These are phyloP conservation scores for Populus davidiana DNA, from an alignment of 345 rosid genomes.

Conservation along the genomic window DNA sequence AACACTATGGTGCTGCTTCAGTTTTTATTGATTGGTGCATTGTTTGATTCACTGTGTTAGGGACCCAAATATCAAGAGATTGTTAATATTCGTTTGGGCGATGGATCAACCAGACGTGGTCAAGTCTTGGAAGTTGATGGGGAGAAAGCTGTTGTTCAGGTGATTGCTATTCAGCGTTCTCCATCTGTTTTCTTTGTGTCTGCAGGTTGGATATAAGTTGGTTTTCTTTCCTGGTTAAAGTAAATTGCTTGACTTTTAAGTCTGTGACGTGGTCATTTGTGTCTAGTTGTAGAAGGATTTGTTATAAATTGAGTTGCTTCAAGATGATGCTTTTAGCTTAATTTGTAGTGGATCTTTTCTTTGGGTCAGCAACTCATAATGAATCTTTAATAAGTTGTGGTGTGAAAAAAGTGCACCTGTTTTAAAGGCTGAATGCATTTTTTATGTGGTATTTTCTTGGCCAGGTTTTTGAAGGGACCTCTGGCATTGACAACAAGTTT, in stretches of 20 bases:
- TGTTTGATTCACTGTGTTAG: constrained; percentile 31
- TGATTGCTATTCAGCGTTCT: constrained; percentile 12
- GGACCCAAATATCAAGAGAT: constrained; percentile 98
- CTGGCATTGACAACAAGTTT: constrained; percentile 89
- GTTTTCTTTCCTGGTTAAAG: background rate
- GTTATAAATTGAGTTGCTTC: background rate
- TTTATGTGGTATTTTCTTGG: constrained; percentile 10
- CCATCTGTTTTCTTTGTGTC: background rate
- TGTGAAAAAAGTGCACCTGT: background rate
- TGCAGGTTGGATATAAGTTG: background rate
- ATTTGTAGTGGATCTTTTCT: background rate
- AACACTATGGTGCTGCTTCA: background rate
- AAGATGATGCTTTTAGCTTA: background rate
- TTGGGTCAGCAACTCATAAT: background rate
- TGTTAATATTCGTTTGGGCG: constrained; percentile 89
- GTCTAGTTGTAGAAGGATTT: background rate
- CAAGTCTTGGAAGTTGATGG: constrained; percentile 98
- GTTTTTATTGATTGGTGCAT: background rate
- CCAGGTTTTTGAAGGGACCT: constrained; percentile 93
- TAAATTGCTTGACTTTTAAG: background rate
- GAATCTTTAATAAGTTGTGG: background rate
- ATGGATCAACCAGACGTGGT: constrained; percentile 93
- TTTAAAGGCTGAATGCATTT: background rate
- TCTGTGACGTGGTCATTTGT: background rate
- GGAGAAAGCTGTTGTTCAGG: constrained; percentile 98